A percentile compares a stretch with the other conserved stretches of the same genome.
Evolutionary conservation across 768 basidiomycete genomes (phyloP).

Genomic region (Lyophyllum semitale): DNA sequence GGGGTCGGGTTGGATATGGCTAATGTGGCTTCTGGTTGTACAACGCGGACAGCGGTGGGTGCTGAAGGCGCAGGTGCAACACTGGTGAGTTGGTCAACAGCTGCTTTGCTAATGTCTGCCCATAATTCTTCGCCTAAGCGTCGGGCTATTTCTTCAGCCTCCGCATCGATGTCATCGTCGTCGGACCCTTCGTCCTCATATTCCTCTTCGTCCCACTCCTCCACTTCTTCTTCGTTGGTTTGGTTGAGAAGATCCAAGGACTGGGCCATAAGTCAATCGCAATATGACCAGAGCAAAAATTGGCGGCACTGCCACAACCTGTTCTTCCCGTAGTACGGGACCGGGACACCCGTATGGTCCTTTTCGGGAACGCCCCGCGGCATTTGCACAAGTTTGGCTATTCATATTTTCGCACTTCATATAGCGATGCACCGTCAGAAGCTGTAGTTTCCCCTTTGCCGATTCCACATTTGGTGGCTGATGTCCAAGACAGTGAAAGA

Average conservation of each 20-base stretch:
- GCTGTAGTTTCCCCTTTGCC: conserved; percentile 5
- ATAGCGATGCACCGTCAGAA: conserved; percentile 9
- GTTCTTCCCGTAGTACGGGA: too few species aligned
- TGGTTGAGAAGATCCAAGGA: conserved; percentile 1
- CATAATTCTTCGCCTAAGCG: conserved; percentile 75
- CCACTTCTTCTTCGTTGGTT: conserved; percentile 21
- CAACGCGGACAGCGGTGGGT: conserved; percentile 2
- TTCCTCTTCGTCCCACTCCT: conserved; percentile 41
- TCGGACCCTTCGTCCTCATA: conserved; percentile 63
- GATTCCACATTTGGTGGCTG: conserved; percentile 5
- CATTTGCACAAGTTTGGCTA: conserved; percentile 33
- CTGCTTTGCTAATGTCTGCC: conserved; percentile 73
- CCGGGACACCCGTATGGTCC: too few species aligned
- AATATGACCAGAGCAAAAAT: conserved; percentile 4
- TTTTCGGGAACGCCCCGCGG: too few species aligned
- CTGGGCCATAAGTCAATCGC: conserved; percentile 9
- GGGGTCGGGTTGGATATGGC: conserved; percentile 10
- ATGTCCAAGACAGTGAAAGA: conserved; percentile 82
- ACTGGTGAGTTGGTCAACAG: conserved; percentile 37
- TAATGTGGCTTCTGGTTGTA: conserved; percentile 1
- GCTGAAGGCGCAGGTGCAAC: conserved; percentile 8
- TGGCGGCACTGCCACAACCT: conserved; percentile 12
- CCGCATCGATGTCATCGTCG: conserved; percentile 64
- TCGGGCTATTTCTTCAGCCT: conserved; percentile 74
- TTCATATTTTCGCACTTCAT: conserved; percentile 12